Conservation (phyloP, 768 basidiomycete species). For the Candolleomyces aberdarensis region DNA sequence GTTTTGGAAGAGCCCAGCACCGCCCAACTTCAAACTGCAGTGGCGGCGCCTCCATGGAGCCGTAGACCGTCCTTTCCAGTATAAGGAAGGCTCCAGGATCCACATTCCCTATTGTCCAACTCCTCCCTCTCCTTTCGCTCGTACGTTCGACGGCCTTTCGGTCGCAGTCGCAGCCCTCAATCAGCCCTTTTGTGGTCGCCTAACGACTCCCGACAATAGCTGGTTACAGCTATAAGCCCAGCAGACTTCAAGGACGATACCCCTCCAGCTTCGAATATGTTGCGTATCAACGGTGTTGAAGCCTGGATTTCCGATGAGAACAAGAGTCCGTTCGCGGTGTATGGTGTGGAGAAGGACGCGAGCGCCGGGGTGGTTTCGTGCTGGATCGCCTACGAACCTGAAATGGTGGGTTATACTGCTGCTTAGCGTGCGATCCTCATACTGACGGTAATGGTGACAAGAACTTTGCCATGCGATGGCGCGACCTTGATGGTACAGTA, state of each 20-base stretch:
- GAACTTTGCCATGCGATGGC: slow-evolving; percentile 24
- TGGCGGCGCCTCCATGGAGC: slow-evolving; percentile 5
- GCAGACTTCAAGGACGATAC: background rate
- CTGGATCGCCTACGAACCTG: slow-evolving; percentile 28
- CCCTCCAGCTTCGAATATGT: slow-evolving; percentile 17
- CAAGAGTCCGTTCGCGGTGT: slow-evolving; percentile 24
- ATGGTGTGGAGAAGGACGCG: slow-evolving; percentile 23
- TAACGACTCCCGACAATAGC: slow-evolving; percentile 3
- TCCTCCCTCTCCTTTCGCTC: slow-evolving; percentile 5
- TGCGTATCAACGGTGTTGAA: slow-evolving; percentile 26
- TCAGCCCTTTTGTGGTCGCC: background rate
- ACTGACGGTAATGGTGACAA: slow-evolving; percentile 13
- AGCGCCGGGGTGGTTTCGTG: slow-evolving; percentile 23
- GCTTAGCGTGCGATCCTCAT: slow-evolving; percentile 4
- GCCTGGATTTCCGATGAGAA: slow-evolving; percentile 28
- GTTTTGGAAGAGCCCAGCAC: slow-evolving; percentile 7
- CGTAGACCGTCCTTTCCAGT: background rate
- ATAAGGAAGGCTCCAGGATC: slow-evolving; percentile 3
- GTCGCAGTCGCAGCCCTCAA: slow-evolving; percentile 5
- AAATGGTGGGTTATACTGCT: slow-evolving; percentile 19
- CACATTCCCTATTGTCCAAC: slow-evolving; percentile 5
- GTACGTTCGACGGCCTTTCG: background rate
- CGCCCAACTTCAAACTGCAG: background rate
- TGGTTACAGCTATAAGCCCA: slow-evolving; percentile 5
- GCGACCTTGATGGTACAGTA: slow-evolving; percentile 12